A percentile compares a stretch with the other conserved stretches of the same genome.
Conservation (phyloP, 208 protist genomes). For the Wallacemonas sp. region DNA sequence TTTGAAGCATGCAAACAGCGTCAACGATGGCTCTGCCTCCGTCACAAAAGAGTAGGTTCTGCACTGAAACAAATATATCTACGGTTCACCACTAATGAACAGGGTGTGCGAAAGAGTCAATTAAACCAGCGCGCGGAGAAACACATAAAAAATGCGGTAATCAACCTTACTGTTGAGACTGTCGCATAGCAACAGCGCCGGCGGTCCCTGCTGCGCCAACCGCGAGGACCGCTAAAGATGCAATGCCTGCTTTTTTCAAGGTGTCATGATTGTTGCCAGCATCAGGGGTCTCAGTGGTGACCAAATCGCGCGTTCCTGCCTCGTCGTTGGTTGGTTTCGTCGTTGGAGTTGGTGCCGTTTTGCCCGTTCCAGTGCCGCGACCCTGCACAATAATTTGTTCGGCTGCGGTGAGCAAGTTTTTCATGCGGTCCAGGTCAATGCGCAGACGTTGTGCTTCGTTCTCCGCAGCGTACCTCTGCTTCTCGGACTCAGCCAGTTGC, state of each 20-base stretch:
- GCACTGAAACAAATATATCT: constrained; percentile 14
- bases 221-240: background rate
- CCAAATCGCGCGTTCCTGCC: background rate
- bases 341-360: background rate
- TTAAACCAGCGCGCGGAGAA: background rate
- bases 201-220: background rate
- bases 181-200: constrained; percentile 1
- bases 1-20: too few species aligned
- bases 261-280: background rate
- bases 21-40: too few species aligned
- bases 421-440: constrained; percentile 19
- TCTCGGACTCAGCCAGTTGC: constrained; percentile 14
- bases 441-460: constrained; percentile 16
- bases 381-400: constrained; percentile 21
- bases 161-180: background rate
- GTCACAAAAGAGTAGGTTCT: too few species aligned
- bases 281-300: background rate
- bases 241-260: background rate
- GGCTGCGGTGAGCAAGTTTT: constrained; percentile 15
- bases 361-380: background rate
- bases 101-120: too few species aligned
- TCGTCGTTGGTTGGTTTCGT: background rate
- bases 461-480: background rate
- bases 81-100: background rate
- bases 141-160: too few species aligned